Percentiles rank a stretch among this genome's conserved stretches.
phyloP scores from a whole-genome alignment of 805 yeast genomes.

The Yarrowia sp. region DNA sequence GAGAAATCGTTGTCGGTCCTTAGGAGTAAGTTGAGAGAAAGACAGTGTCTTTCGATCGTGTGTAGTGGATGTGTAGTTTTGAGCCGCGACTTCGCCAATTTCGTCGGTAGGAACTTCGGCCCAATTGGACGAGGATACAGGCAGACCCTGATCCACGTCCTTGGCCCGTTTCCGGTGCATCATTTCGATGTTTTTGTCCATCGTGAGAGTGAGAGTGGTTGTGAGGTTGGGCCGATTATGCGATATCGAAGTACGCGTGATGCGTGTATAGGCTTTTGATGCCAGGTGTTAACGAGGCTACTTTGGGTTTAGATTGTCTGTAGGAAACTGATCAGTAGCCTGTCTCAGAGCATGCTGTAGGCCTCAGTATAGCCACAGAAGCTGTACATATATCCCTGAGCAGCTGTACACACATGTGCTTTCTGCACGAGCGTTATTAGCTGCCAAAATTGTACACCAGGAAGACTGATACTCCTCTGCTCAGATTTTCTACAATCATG shows the following conservation, averaged over 20 bases:
- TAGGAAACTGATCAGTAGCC: too few relatives aligned
- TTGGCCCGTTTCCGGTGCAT: constrained; percentile 24
- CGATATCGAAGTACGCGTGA: not conserved
- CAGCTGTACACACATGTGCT: too few relatives aligned
- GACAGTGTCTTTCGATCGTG: constrained; percentile 29
- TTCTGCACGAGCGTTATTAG: too few relatives aligned
- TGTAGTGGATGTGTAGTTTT: constrained; percentile 14
- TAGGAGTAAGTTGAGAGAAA: constrained; percentile 35
- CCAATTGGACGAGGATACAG: constrained; percentile 29
- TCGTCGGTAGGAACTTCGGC: constrained; percentile 25
- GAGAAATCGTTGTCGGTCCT: constrained; percentile 71
- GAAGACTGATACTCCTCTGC: too few relatives aligned
- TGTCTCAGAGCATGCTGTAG: too few relatives aligned
- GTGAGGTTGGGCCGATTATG: not conserved
- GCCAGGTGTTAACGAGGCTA: not conserved
- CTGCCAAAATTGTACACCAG: too few relatives aligned
- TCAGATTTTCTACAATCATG: too few relatives aligned
- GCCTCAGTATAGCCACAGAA: too few relatives aligned
- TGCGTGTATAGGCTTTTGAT: not conserved
- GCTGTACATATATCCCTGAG: too few relatives aligned
- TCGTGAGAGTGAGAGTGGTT: not conserved
- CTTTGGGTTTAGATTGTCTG: not conserved
- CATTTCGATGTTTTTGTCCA: constrained; percentile 24
- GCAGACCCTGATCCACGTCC: constrained; percentile 26
- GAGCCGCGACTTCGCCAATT: constrained; percentile 16